These are phyloP conservation scores for Crithidia brevicula DNA, from an alignment of 208 protist species.

Conservation along the genomic window DNA sequence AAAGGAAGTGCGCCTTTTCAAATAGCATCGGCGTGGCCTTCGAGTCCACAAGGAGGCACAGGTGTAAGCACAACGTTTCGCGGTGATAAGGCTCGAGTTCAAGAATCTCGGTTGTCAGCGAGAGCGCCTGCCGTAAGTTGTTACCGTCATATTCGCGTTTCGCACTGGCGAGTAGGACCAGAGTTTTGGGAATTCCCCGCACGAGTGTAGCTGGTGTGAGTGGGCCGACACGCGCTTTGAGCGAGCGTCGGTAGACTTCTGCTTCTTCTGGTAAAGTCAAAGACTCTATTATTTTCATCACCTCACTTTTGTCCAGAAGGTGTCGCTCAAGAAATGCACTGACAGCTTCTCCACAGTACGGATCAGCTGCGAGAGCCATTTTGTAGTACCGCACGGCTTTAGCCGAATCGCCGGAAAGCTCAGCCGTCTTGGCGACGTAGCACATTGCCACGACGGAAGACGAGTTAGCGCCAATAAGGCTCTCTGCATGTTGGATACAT, in stretches of 20 bases:
- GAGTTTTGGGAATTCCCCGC: slow-evolving; percentile 45
- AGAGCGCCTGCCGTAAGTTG: slow-evolving; percentile 72
- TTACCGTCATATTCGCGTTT: slow-evolving; percentile 67
- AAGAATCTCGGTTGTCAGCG: slow-evolving; percentile 62
- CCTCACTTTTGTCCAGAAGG: slow-evolving; percentile 49
- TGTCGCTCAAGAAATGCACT: slow-evolving; percentile 68
- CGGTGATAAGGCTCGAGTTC: slow-evolving; percentile 65
- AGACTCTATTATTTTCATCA: slow-evolving; percentile 58
- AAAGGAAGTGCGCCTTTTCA: slow-evolving; percentile 79
- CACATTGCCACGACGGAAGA: slow-evolving; percentile 66
- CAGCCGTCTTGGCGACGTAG: slow-evolving; percentile 74
- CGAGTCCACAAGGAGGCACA: slow-evolving; percentile 79
- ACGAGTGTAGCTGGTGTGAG: slow-evolving; percentile 23
- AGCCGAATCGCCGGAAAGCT: slow-evolving; percentile 60
- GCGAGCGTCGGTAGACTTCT: slow-evolving; percentile 36
- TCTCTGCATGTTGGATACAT: slow-evolving; percentile 48
- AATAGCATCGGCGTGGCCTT: slow-evolving; percentile 87
- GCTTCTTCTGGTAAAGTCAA: slow-evolving; percentile 54
- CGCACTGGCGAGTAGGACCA: slow-evolving; percentile 52
- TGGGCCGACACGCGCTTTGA: slow-evolving; percentile 29
- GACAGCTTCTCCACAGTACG: slow-evolving; percentile 78
- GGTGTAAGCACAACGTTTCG: slow-evolving; percentile 72
- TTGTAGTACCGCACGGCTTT: slow-evolving; percentile 71
- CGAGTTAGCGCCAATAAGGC: slow-evolving; percentile 22
- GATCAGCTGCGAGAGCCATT: slow-evolving; percentile 64